Evolutionary conservation across 305 asterid genomes (phyloP).

Genomic region (Nicotiana rustica): DNA sequence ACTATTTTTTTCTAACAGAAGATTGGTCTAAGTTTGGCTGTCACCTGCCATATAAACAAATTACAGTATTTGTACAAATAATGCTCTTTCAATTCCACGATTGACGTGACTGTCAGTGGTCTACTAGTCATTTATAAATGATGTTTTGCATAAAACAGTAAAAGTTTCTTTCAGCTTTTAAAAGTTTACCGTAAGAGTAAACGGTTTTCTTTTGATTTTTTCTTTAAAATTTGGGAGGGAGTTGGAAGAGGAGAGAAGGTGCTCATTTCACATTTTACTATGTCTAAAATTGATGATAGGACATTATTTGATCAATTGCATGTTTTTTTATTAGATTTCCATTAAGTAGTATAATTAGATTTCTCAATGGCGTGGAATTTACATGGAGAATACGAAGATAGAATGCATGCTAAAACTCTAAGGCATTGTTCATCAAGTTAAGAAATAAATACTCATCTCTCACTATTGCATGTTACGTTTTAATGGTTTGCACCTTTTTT

Average conservation of each 20-base stretch:
- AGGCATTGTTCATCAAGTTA: neutral
- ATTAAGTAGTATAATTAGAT: too few species aligned
- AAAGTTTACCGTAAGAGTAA: neutral
- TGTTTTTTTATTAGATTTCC: neutral
- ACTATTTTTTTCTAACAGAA: too few species aligned
- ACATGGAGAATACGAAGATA: neutral
- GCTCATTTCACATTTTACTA: neutral
- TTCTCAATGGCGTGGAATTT: neutral
- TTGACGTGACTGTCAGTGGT: neutral
- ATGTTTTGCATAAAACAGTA: neutral
- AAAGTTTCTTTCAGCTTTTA: neutral
- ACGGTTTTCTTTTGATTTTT: neutral
- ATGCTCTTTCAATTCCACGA: neutral
- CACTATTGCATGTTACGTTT: neutral
- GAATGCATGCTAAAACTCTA: neutral
- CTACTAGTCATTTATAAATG: neutral
- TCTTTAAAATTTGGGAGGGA: neutral
- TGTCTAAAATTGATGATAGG: neutral
- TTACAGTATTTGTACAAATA: neutral
- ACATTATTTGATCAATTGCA: neutral
- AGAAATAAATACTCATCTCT: slow-evolving; percentile 15
- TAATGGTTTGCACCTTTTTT: too few species aligned
- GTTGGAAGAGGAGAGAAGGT: neutral
- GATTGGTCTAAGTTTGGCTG: too few species aligned
- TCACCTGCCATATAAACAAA: neutral